Base-by-base conservation (phyloP, 2,329 filamentous ascomycete genomes). In the Amauroascus niger region DNA sequence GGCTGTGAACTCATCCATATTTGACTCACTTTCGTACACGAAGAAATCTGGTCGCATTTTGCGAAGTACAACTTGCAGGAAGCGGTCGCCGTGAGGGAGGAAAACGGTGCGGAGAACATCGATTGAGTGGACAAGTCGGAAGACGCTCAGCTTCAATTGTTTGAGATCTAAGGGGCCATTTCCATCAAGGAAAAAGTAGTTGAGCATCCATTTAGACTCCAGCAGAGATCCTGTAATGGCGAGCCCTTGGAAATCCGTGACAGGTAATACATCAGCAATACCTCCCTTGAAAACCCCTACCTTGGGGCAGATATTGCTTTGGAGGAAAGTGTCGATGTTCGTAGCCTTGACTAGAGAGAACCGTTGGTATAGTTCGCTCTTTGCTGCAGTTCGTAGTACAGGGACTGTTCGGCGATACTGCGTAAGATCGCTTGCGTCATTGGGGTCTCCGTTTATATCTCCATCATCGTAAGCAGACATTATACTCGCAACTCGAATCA, bases 81-180 rank as follows among this genome's bases (percentile, higher is more conserved):
- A 79, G 35, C 71, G 70, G 5, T 69, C 70, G 20, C 73, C 69
- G 54, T 74, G 70, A 53, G 76, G 71, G 13, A 84, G 73, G 57
- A 86, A 86, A 4, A 85, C 78, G 0, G 82, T 86, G 3, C 82
- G 78, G 2, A 86, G 70, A 22, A 86, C 81, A 60, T 85, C 81
- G 62, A 84, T 82, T 6, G 72, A 72, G 2, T 74, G 67, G 1
- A 86, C 77, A 2, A 86, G 75, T 32, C 79, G 65, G 52, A 71
- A 58, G 53, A 69, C 71, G 50, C 68, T 69, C 35, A 69, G 65
- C 24, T 67, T 65, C 1, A 71, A 61, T 30, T 76, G 68, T 22
- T 83, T 71, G 11, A 73, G 72, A 9, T 71, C 65, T 13, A 72
- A 61, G 49, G 83, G 69, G 14, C 82, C 67, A 0, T 62, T 54